Base-by-base conservation (phyloP, 192 early-diverging fungal genomes). In the Podila horticola region DNA sequence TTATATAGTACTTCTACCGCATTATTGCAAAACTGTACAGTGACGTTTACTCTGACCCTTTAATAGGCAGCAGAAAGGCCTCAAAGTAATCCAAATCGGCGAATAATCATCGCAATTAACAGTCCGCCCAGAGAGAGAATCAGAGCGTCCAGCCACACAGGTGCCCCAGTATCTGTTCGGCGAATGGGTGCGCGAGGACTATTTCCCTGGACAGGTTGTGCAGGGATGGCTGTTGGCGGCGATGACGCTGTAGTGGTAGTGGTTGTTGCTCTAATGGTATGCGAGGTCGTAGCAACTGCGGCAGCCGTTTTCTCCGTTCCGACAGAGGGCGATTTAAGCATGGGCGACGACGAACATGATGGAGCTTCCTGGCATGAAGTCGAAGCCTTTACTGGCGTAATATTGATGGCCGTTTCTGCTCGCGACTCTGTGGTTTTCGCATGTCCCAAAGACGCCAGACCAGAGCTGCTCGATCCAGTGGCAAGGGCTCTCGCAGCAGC, bases 91-190 rank as follows among this genome's bases (percentile, higher is more conserved):
- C 67, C 6, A 28, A 81, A 81, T 1, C 71, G 51, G 19, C 75
- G 71, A 31, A 84, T 28, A 31, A 84, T 55, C 66, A 84, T 50
- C 1, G 58, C 74, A 20, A 79, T 63, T 26, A 84, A 17, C 28
- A 84, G 15, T 13, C 68, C 71, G 19, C 71, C 71, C 45, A 84
- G 57, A 3, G 64, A 71, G 3, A 84, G 34, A 58, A 84, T 84
- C 20, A 84, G 60, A 17, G 59, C 68, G 69, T 84, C 83, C 15
- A 84, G 72, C 83, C 83, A 84, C 22, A 69, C 38, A 0, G 83
- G 83, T 31, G 66, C 65, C n/a, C 58, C 62, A 17, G 75, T 67
- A 8, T 62, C 29, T 12, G 45, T 22, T 6, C 36, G 51, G n/a
- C 62, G 66, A 31, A 45, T 48, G 20, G 12, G 26, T 22, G 11